Base-by-base conservation (phyloP, 495 filamentous ascomycete species). In the Astrothelium subdiscretum region DNA sequence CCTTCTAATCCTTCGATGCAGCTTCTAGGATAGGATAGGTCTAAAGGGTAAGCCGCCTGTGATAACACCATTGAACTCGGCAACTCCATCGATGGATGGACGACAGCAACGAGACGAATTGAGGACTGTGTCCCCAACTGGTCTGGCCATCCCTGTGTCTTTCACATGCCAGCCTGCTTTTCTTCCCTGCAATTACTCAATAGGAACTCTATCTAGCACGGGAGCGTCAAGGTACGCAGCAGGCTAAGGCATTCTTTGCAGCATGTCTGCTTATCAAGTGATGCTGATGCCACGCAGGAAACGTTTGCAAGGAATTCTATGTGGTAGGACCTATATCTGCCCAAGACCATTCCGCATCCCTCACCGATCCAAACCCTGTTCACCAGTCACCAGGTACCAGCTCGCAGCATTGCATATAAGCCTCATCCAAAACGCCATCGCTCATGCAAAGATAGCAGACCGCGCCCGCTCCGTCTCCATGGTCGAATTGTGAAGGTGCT, bases 401-500 rank as follows among this genome's bases (percentile, higher is more conserved):
- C n/a, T n/a, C n/a, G n/a, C n/a, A n/a, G n/a, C n/a, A n/a, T n/a
- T n/a, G 15, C 8, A 38, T 38, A 15, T 15, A 38, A 6, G 10
- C n/a, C 31, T 59, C 3, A 13, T 12, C n/a, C 13, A 15, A 59
- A 59, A 42, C 27, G 27, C 35, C 57, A 59, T 11, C 31, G n/a
- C 26, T 62, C 58, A 67, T 43, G 40, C 35, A 52, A 62, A 67
- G 38, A 67, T 48, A 29, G 51, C 62, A 8, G 48, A 32, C n/a
- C 63, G 61, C 15, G 68, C 59, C 43, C 65, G 58, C 62, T 72
- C 65, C 15, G 24, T 70, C 61, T 68, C 65, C 63, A 67, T 65
- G 5, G 65, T 71, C 27, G 64, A 63, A 22, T 73, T 69, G 60
- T 73, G 73, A 57, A 75, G 59, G 65, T 75, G 73, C 66, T 76